Percentiles rank a stretch among this genome's conserved stretches.
Conservation (phyloP, 805 yeast species). For the Danielozyma ontarioensis region DNA sequence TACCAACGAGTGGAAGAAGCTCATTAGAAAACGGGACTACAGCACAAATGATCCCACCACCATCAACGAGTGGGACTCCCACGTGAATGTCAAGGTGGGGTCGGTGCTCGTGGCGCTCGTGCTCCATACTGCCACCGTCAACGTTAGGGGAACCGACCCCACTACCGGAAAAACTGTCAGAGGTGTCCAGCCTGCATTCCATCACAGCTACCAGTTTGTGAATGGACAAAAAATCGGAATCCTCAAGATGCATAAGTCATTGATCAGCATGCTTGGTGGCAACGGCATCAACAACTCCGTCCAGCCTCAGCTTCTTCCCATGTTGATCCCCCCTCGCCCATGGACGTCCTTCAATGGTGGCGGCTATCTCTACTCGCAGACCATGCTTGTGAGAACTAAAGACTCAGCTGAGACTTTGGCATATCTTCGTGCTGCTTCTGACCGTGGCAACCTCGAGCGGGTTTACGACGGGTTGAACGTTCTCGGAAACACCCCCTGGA, state of each 20-base stretch:
- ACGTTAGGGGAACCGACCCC: slow-evolving; percentile 79
- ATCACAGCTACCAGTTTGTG: slow-evolving; percentile 78
- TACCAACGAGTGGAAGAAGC: slow-evolving; percentile 42
- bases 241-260: slow-evolving; percentile 64
- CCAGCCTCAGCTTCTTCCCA: slow-evolving; percentile 86
- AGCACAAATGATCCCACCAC: slow-evolving; percentile 5
- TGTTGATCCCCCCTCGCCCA: slow-evolving; percentile 85
- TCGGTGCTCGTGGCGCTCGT: slow-evolving; percentile 70
- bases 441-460: slow-evolving; percentile 54
- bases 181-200: slow-evolving; percentile 85
- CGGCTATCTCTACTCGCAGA: slow-evolving; percentile 69
- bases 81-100: slow-evolving; percentile 60
- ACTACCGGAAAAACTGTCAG: slow-evolving; percentile 58
- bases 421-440: slow-evolving; percentile 80
- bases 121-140: slow-evolving; percentile 76
- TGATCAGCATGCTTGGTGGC: slow-evolving; percentile 62
- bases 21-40: slow-evolving; percentile 21
- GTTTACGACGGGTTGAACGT: slow-evolving; percentile 82
- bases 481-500: slow-evolving; percentile 87
- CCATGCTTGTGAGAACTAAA: slow-evolving; percentile 65
- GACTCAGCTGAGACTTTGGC: slow-evolving; percentile 89
- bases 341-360: slow-evolving; percentile 84
- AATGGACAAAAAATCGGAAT: slow-evolving; percentile 80
- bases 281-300: slow-evolving; percentile 60
- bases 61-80: slow-evolving; percentile 17